phyloP scores from a whole-genome alignment of 768 basidiomycete species.

The Tulasnella sp. region DNA sequence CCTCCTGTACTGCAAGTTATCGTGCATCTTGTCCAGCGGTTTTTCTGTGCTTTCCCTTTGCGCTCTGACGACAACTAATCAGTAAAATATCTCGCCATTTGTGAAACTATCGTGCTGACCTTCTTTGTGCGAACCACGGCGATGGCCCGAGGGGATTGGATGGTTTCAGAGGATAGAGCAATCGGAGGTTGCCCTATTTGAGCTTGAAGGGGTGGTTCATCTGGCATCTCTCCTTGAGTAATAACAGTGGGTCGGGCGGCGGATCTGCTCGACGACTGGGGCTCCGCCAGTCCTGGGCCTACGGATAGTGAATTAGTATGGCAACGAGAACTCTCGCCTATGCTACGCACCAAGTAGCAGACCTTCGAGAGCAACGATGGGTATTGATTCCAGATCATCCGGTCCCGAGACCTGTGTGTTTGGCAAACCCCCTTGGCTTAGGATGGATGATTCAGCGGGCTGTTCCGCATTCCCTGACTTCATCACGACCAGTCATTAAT shows the following conservation, averaged over 20 bases:
- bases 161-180: not conserved
- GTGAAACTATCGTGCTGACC: not conserved
- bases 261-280: constrained; percentile 34
- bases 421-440: not conserved
- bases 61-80: not conserved
- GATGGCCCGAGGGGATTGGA: not conserved
- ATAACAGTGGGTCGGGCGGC: constrained; percentile 50
- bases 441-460: not conserved
- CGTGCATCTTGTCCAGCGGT: not conserved
- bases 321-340: not conserved
- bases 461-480: not conserved
- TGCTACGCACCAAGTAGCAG: constrained; percentile 7
- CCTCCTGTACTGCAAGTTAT: not conserved
- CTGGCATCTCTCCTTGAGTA: constrained; percentile 79
- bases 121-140: not conserved
- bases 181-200: not conserved
- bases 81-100: not conserved
- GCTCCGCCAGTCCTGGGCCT: constrained; percentile 15
- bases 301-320: not conserved
- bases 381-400: constrained; percentile 83
- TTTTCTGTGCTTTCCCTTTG: constrained; percentile 1
- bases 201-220: constrained; percentile 30
- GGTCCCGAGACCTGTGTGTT: constrained; percentile 28
- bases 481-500: not conserved
- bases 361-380: constrained; percentile 38